Conservation (phyloP, 441 rosid species). For the Daphne laureola region DNA sequence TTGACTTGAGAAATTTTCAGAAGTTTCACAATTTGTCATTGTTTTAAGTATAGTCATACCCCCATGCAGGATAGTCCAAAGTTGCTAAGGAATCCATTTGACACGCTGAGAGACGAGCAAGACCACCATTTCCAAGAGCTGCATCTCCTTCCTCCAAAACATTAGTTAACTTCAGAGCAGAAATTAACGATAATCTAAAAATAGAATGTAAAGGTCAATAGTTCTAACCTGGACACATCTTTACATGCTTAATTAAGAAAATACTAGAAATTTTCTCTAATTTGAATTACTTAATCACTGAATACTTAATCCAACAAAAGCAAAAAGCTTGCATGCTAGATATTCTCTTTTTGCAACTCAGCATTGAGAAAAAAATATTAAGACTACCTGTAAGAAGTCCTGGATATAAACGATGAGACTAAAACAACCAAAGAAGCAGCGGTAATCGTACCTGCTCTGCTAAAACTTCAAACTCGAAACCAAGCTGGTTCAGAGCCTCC, state of each 20-base stretch:
- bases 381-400: no score
- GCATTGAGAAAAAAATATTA: no score
- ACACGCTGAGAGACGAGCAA: slow-evolving; percentile 56
- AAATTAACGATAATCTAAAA: neutral
- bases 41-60: slow-evolving; percentile 23
- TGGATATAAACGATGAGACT: neutral
- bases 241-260: no score
- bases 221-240: no score
- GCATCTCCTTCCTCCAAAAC: slow-evolving; percentile 49
- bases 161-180: slow-evolving; percentile 10
- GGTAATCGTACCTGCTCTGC: slow-evolving; percentile 42
- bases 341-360: no score
- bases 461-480: slow-evolving; percentile 48
- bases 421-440: slow-evolving; percentile 7
- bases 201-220: neutral
- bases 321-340: no score
- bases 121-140: slow-evolving; percentile 58
- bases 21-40: slow-evolving; percentile 6
- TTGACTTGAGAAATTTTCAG: slow-evolving; percentile 1
- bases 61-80: slow-evolving; percentile 58
- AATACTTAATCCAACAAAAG: no score
- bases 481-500: slow-evolving; percentile 44
- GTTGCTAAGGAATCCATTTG: slow-evolving; percentile 61
- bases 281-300: no score
- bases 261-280: no score